phyloP scores from a whole-genome alignment of 345 rosid species.

The Lagerstroemia speciosa region DNA sequence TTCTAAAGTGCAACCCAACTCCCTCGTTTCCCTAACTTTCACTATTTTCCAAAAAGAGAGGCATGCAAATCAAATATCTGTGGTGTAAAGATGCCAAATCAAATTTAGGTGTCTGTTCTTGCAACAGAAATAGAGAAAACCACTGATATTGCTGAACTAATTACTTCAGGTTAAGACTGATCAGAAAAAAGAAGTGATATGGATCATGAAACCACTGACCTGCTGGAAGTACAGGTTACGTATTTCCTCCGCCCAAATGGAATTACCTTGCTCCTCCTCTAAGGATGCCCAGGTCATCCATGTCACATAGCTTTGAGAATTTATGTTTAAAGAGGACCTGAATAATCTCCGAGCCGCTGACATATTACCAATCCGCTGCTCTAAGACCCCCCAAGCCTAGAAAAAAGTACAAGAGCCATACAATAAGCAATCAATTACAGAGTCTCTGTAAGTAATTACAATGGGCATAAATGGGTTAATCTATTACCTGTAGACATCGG shows the following conservation, averaged over 20 bases:
- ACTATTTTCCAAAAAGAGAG: too few relatives aligned
- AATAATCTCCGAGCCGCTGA: constrained; percentile 84
- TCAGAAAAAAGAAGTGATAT: too few relatives aligned
- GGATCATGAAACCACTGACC: constrained; percentile 32
- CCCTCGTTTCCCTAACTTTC: too few relatives aligned
- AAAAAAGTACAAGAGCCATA: constrained; percentile 1
- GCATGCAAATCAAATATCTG: not conserved
- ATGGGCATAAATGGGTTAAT: not conserved
- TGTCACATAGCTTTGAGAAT: constrained; percentile 85
- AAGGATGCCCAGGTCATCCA: constrained; percentile 99
- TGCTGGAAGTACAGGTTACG: constrained; percentile 90
- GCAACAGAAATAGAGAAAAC: not conserved
- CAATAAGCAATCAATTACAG: not conserved
- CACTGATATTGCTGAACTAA: not conserved
- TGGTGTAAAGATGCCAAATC: not conserved
- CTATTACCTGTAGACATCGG: constrained; percentile 76
- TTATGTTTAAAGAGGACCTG: constrained; percentile 69
- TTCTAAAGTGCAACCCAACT: too few relatives aligned
- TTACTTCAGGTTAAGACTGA: not conserved
- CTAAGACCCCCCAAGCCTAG: constrained; percentile 98
- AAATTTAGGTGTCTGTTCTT: not conserved
- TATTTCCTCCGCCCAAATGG: constrained; percentile 89
- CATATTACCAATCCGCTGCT: constrained; percentile 77
- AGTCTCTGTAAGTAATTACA: not conserved
- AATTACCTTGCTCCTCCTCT: constrained; percentile 93